Evolutionary conservation across 768 basidiomycete species (phyloP).

Genomic region (Lentinula boryana): DNA sequence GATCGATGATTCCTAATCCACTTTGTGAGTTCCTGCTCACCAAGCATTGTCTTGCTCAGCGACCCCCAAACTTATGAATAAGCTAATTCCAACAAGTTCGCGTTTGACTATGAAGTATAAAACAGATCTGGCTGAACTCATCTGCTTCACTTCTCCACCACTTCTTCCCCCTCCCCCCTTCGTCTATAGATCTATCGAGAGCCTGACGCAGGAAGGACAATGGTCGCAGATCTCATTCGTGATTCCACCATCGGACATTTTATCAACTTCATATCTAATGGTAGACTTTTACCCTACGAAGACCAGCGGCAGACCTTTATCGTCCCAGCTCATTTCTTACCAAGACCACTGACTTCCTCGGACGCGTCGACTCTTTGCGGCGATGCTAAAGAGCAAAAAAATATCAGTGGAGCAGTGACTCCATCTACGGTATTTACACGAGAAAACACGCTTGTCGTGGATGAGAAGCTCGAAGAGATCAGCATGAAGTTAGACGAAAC

Average conservation of each 20-base stretch:
- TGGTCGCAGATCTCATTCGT: conserved; percentile 11
- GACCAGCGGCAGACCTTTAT: conserved; percentile 6
- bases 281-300: conserved; percentile 8
- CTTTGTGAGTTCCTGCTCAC: background rate
- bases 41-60: background rate
- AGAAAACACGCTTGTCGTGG: background rate
- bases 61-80: background rate
- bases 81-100: background rate
- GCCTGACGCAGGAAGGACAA: conserved; percentile 15
- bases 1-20: background rate
- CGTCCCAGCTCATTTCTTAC: conserved; percentile 3
- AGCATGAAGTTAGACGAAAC: background rate
- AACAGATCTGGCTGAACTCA: background rate
- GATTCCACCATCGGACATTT: conserved; percentile 11
- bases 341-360: background rate
- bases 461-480: background rate
- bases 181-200: background rate
- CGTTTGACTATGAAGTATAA: background rate
- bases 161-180: background rate
- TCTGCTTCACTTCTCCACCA: background rate
- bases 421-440: background rate
- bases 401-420: background rate
- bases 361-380: conserved; percentile 7
- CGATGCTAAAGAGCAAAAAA: background rate
- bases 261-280: conserved; percentile 9